These are phyloP conservation scores for Nymphaea thermarum DNA, from an alignment of 164 flowering plant species.

Conservation along the genomic window DNA sequence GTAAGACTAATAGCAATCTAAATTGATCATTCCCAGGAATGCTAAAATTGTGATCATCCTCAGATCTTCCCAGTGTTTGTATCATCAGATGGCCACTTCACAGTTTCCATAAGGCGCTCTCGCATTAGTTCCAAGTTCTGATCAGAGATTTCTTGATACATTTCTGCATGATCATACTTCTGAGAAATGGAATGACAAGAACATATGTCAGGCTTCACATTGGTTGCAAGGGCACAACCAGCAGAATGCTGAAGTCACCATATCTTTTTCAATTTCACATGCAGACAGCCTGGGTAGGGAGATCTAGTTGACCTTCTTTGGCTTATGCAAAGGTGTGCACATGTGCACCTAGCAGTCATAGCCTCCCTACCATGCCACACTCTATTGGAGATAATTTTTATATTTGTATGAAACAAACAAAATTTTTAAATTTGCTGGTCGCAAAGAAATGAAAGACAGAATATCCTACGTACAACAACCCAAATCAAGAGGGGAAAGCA, in stretches of 20 bases:
- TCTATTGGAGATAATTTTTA: too few species aligned
- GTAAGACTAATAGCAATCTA: neutral
- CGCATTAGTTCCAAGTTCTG: slow-evolving; percentile 95
- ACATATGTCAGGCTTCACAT: neutral
- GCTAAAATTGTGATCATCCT: slow-evolving; percentile 9
- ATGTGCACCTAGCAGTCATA: too few species aligned
- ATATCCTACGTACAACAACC: too few species aligned
- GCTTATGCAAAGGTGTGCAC: too few species aligned
- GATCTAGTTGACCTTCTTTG: too few species aligned
- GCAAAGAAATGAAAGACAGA: too few species aligned
- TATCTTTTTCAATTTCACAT: neutral
- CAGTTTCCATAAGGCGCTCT: slow-evolving; percentile 63
- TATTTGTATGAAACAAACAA: too few species aligned
- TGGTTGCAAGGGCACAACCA: neutral
- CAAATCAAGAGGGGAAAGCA: neutral
- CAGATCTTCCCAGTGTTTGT: slow-evolving; percentile 50
- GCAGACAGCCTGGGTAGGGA: too few species aligned
- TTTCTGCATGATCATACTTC: slow-evolving; percentile 31
- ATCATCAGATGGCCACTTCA: slow-evolving; percentile 30
- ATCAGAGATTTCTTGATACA: slow-evolving; percentile 50
- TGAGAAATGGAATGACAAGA: slow-evolving; percentile 5
- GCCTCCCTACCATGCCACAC: too few species aligned
- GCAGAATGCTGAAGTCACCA: neutral
- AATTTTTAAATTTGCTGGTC: too few species aligned
- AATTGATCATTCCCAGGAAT: neutral